Evolutionary conservation across 2,329 filamentous ascomycete species (phyloP).

Genomic region (Ophiocordyceps camponoti-leonardi): DNA sequence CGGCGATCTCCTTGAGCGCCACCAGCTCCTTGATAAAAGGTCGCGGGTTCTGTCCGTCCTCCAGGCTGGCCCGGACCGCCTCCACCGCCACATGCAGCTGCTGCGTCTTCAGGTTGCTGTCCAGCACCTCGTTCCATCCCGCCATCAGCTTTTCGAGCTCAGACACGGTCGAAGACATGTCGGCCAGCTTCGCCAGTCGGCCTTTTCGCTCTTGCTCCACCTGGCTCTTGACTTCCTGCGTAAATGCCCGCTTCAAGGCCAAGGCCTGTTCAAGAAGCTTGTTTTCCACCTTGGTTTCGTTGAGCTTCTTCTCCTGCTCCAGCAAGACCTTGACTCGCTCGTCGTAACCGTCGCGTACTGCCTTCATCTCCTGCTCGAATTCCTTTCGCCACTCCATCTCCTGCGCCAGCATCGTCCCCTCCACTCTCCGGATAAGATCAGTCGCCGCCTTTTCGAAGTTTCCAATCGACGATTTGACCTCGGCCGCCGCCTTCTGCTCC

Average conservation of each 20-base stretch:
- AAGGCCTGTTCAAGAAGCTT: slow-evolving; percentile 81
- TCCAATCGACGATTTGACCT: slow-evolving; percentile 52
- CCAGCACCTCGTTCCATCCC: slow-evolving; percentile 81
- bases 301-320: slow-evolving; percentile 61
- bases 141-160: slow-evolving; percentile 78
- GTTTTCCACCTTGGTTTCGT: slow-evolving; percentile 71
- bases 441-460: slow-evolving; percentile 79
- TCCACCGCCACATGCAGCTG: slow-evolving; percentile 94
- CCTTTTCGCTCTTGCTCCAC: slow-evolving; percentile 82
- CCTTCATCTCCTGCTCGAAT: slow-evolving; percentile 72
- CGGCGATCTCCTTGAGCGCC: slow-evolving; percentile 81
- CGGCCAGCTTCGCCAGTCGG: slow-evolving; percentile 69
- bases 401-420: slow-evolving; percentile 65
- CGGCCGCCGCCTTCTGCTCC: slow-evolving; percentile 53
- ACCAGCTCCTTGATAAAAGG: slow-evolving; percentile 89
- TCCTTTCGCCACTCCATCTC: slow-evolving; percentile 73
- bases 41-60: slow-evolving; percentile 50
- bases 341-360: slow-evolving; percentile 61
- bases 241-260: slow-evolving; percentile 70
- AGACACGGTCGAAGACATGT: slow-evolving; percentile 59
- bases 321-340: slow-evolving; percentile 64
- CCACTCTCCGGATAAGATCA: slow-evolving; percentile 76
- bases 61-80: slow-evolving; percentile 70
- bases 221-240: slow-evolving; percentile 56
- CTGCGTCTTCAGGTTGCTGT: slow-evolving; percentile 82